Base-by-base conservation (phyloP, 164 flowering plant genomes). In the Sextonia rubra region DNA sequence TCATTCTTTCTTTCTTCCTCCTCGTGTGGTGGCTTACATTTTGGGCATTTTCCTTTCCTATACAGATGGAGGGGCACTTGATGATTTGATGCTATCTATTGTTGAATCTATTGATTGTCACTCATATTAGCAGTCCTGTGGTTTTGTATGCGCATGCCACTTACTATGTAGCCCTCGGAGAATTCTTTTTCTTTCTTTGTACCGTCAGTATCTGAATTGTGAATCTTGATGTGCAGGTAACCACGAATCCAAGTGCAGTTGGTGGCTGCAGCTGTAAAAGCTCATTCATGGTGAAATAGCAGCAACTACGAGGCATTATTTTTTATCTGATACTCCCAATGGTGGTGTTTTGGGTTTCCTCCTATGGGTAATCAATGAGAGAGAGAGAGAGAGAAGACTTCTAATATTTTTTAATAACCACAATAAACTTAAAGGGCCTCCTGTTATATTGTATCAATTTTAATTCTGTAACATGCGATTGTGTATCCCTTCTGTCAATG, bases 181-280 rank as follows among this genome's bases (percentile, higher is more conserved):
- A 3, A 18, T 18, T 52, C 3, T 18, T 52, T 52, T 52, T 11
- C 17, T 52, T 20, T 52, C n/a, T 47, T 47, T 47, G n/a, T 37
- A 37, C 11, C 6, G 8, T 37, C 44, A 17, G 58, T 17, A 15
- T 52, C 58, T 52, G n/a, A 20, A 52, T 52, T 3, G n/a, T 52
- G n/a, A 11, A 24, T 37, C 27, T 69, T 17, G 49, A 44, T 66
- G 65, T 74, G 77, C 85, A 89, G 91, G 96, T 91, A 60, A 77
- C 82, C 7, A 44, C 79, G 66, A 90, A 91, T 77, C 97, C 97
- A 66, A 88, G 89, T 75, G 94, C 97, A 63, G 91, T 87, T 25
- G 91, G 92, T 47, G 95, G 97, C 7, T 93, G 97, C 79, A 90
- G 97, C 80, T 93, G 97, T 80, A 90, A 93, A 82, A 93, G 91